Conservation (phyloP, 371 early-diverging fungal genomes). For the Mortierella sp. region DNA sequence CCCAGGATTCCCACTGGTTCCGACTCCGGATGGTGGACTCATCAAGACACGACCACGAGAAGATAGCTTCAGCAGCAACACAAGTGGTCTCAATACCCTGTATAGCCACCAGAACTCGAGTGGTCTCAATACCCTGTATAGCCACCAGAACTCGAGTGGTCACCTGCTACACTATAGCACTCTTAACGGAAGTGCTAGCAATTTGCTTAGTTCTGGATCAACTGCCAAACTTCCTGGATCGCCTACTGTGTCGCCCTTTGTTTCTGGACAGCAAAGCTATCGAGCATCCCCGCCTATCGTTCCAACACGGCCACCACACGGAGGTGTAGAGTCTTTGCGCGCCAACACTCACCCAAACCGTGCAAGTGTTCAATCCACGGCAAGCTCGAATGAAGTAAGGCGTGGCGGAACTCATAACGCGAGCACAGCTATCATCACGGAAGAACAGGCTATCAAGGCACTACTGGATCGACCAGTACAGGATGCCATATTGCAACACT, state of each 20-base stretch:
- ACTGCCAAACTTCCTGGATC: constrained; percentile 47
- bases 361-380: constrained; percentile 33
- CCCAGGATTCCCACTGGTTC: constrained; percentile 33
- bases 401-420: constrained; percentile 3
- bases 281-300: constrained; percentile 40
- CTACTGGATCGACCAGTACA: constrained; percentile 42
- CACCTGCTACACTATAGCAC: constrained; percentile 29
- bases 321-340: constrained; percentile 25
- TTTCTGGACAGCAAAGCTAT: constrained; percentile 30
- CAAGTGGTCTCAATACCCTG: constrained; percentile 42
- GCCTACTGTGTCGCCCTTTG: constrained; percentile 30
- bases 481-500: constrained; percentile 38
- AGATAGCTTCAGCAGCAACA: constrained; percentile 28
- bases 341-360: constrained; percentile 39
- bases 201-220: constrained; percentile 19
- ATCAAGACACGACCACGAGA: constrained; percentile 39
- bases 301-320: constrained; percentile 35
- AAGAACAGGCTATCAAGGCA: constrained; percentile 44
- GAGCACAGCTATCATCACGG: constrained; percentile 12
- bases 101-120: constrained; percentile 46
- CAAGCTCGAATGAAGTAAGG: constrained; percentile 24
- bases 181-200: constrained; percentile 26
- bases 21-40: constrained; percentile 31
- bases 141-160: constrained; percentile 41
- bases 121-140: constrained; percentile 46